Percentiles rank a stretch among this genome's conserved stretches.
These are phyloP conservation scores for Tolypocladium sp. DNA, from an alignment of 2,329 filamentous ascomycete species.

Conservation along the genomic window DNA sequence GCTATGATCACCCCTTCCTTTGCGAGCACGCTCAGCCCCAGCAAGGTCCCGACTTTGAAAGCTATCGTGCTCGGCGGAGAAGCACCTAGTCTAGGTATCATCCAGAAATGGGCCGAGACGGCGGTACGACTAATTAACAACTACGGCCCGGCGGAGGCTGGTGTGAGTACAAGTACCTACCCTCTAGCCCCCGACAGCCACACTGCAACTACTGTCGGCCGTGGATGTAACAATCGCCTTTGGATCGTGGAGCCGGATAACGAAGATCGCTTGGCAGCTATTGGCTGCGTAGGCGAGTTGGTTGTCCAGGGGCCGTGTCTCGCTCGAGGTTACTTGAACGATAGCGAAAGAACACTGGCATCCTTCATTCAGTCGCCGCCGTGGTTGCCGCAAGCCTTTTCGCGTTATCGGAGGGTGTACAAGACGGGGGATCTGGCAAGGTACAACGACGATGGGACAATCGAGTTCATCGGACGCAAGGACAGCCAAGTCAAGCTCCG, in stretches of 20 bases:
- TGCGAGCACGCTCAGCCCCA: no score
- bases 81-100: slow-evolving; percentile 22
- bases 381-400: not conserved
- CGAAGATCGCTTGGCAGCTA: no score
- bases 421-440: no score
- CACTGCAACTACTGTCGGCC: no score
- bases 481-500: no score
- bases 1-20: no score
- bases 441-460: no score
- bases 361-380: not conserved
- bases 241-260: no score
- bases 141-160: not conserved
- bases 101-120: slow-evolving; percentile 7
- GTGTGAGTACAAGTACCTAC: not conserved
- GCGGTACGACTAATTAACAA: not conserved
- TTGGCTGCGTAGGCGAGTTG: no score
- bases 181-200: not conserved
- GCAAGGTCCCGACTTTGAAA: not conserved
- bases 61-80: not conserved
- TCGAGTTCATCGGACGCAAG: not conserved
- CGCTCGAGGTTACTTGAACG: no score
- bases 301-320: no score
- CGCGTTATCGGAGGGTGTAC: not conserved
- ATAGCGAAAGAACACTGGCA: no score
- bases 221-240: not conserved